Evolutionary conservation across 129 eudicot genomes (phyloP).

Genomic region (Chrysanthemum makinoi): DNA sequence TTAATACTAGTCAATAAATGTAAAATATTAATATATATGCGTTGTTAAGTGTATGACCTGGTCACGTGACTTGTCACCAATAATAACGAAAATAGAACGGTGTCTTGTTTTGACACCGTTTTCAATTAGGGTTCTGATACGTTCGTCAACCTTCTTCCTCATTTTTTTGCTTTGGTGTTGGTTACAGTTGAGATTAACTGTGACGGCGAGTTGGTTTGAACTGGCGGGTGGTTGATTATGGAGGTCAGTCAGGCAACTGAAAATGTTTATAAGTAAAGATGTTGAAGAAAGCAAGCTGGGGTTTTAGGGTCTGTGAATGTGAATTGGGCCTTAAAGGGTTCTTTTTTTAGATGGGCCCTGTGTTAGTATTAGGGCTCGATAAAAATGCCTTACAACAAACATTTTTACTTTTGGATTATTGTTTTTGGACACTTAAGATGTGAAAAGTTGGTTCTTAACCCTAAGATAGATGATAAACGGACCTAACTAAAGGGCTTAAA

Average conservation of each 20-base stretch:
- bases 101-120: constrained; percentile 85
- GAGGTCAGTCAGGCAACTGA: constrained; percentile 10
- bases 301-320: constrained; percentile 7
- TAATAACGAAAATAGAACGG: constrained; percentile 79
- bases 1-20: not conserved
- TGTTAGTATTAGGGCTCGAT: too few relatives aligned
- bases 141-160: constrained; percentile 91
- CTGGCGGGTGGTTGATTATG: constrained; percentile 15
- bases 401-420: too few relatives aligned
- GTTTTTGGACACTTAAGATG: too few relatives aligned
- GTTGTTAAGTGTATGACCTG: constrained; percentile 39
- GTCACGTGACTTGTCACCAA: constrained; percentile 92
- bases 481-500: too few relatives aligned
- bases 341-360: too few relatives aligned
- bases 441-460: too few relatives aligned
- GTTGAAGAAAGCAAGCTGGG: constrained; percentile 11
- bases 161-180: constrained; percentile 25
- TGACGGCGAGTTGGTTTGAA: constrained; percentile 28
- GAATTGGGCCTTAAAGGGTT: constrained; percentile 9
- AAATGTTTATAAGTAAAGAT: not conserved
- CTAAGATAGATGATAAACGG: too few relatives aligned
- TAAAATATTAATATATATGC: not conserved
- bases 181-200: not conserved
- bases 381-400: too few relatives aligned
- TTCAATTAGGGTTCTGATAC: constrained; percentile 82